phyloP scores from a whole-genome alignment of 2,329 filamentous ascomycete species.

The Botrytis fabae region DNA sequence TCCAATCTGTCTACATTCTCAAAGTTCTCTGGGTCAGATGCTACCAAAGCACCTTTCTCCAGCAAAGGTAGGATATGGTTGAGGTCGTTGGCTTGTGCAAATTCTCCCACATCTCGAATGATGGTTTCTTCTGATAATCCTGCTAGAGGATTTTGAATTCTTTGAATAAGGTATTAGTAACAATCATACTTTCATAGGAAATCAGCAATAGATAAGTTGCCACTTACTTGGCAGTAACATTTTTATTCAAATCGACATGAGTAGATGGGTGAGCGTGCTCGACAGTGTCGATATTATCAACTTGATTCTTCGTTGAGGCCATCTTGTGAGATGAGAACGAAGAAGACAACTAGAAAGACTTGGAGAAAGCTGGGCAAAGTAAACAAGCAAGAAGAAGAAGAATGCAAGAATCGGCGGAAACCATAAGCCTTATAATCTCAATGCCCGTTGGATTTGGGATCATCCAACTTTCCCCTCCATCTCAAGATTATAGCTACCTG shows the following conservation, averaged over 20 bases:
- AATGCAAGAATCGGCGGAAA: neutral
- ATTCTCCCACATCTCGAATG: slow-evolving; percentile 58
- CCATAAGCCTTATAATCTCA: slow-evolving; percentile 9
- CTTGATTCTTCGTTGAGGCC: slow-evolving; percentile 11
- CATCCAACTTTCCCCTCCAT: slow-evolving; percentile 7
- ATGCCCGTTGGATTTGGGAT: neutral
- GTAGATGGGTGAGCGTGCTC: slow-evolving; percentile 22
- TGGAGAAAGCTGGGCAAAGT: slow-evolving; percentile 8
- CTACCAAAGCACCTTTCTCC: slow-evolving; percentile 70
- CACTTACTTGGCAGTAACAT: slow-evolving; percentile 23
- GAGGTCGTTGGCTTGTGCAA: slow-evolving; percentile 60
- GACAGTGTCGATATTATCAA: neutral
- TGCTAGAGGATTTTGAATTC: slow-evolving; percentile 51
- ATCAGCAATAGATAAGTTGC: neutral
- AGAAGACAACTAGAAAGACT: neutral
- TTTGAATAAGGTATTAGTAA: neutral
- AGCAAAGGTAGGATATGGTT: slow-evolving; percentile 59
- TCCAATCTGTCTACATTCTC: slow-evolving; percentile 61
- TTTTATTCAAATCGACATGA: slow-evolving; percentile 24
- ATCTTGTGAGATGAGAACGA: slow-evolving; percentile 5
- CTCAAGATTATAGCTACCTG: neutral
- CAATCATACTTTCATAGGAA: neutral
- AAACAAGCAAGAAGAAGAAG: slow-evolving; percentile 4
- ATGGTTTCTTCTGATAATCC: slow-evolving; percentile 54
- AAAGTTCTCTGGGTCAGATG: slow-evolving; percentile 65